Evolutionary conservation across 2,329 filamentous ascomycete genomes (phyloP).

Genomic region (Diplodia seriata): DNA sequence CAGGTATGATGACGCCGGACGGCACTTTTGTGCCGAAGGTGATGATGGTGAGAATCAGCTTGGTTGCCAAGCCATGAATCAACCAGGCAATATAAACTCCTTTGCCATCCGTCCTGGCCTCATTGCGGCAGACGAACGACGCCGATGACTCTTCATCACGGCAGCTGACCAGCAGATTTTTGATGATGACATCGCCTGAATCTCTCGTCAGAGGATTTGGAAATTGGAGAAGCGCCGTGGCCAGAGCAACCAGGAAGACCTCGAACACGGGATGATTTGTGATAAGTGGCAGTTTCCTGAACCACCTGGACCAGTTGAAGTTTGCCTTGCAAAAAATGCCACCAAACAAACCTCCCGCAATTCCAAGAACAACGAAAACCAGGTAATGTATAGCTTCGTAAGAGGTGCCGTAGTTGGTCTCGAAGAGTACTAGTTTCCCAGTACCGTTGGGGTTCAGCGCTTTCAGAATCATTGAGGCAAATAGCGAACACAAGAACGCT

Average conservation of each 20-base stretch:
- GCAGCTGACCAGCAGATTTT: slow-evolving; percentile 65
- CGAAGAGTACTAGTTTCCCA: slow-evolving; percentile 66
- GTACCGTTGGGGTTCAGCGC: slow-evolving; percentile 66
- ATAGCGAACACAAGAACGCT: slow-evolving; percentile 64
- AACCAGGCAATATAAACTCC: slow-evolving; percentile 59
- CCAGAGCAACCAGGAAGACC: slow-evolving; percentile 61
- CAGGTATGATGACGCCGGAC: slow-evolving; percentile 66
- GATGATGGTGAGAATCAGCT: slow-evolving; percentile 63
- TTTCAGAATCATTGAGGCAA: slow-evolving; percentile 63
- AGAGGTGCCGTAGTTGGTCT: slow-evolving; percentile 65
- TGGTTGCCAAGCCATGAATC: slow-evolving; percentile 60
- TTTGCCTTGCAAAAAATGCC: slow-evolving; percentile 66
- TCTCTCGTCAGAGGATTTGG: slow-evolving; percentile 63
- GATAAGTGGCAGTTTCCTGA: slow-evolving; percentile 60
- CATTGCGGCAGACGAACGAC: slow-evolving; percentile 61
- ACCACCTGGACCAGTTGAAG: slow-evolving; percentile 63
- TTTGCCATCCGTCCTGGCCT: slow-evolving; percentile 45
- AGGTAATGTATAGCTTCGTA: slow-evolving; percentile 64
- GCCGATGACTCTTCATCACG: slow-evolving; percentile 42
- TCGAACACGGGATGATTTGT: slow-evolving; percentile 64
- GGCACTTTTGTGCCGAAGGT: slow-evolving; percentile 68
- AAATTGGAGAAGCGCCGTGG: slow-evolving; percentile 62
- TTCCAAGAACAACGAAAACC: slow-evolving; percentile 63
- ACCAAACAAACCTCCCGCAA: slow-evolving; percentile 65
- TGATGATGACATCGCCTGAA: slow-evolving; percentile 63